Percentiles rank a stretch among this genome's conserved stretches.
These are phyloP conservation scores for Leishmania martiniquensis DNA, from an alignment of 208 protist genomes.

Conservation along the genomic window DNA sequence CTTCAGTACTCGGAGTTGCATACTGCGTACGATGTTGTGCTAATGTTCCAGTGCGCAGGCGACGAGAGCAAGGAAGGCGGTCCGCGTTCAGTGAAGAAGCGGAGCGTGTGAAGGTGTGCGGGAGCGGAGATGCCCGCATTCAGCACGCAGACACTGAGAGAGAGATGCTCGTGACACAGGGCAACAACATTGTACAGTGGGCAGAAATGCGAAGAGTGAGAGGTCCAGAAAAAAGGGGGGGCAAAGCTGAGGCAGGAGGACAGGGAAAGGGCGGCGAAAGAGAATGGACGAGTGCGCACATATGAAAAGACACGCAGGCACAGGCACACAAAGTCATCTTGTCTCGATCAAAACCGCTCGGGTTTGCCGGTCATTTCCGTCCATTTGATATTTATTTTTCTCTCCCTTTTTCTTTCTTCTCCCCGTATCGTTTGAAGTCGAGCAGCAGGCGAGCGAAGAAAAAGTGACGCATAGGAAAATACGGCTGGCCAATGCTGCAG, in stretches of 20 bases:
- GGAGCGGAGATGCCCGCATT: background rate
- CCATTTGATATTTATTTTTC: background rate
- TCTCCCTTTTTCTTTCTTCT: background rate
- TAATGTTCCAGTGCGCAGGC: background rate
- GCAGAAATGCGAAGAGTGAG: background rate
- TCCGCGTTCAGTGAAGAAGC: background rate
- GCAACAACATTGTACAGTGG: too few species aligned
- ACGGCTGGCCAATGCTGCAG: too few species aligned
- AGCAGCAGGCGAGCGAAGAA: too few species aligned
- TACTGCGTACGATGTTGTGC: background rate
- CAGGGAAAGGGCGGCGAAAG: background rate
- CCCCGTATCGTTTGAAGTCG: background rate
- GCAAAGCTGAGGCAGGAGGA: background rate
- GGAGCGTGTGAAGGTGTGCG: background rate
- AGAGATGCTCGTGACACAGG: too few species aligned
- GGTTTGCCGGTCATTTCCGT: background rate
- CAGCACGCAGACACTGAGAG: background rate
- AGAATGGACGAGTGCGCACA: background rate
- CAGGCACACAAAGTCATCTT: background rate
- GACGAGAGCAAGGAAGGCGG: background rate
- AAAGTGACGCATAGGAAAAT: background rate
- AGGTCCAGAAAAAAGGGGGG: background rate
- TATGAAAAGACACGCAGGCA: background rate
- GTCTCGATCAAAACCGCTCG: too few species aligned
- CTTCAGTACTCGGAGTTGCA: conserved; percentile 17